Evolutionary conservation across 768 basidiomycete genomes (phyloP).

Genomic region (Lactarius trivialis): DNA sequence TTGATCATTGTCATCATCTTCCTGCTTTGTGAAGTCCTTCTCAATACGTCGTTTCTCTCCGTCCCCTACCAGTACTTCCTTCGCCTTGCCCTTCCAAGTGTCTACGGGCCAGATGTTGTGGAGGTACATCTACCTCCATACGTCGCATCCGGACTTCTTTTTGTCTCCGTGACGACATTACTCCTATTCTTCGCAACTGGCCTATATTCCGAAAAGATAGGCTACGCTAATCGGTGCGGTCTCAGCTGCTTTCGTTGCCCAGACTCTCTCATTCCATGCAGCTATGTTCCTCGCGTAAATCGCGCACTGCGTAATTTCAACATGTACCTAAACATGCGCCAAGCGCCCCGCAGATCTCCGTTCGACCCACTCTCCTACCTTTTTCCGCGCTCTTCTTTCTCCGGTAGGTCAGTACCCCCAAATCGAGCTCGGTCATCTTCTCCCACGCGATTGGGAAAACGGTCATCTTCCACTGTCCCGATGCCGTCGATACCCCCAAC

Average conservation of each 20-base stretch:
- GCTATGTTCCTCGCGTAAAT: slow-evolving; percentile 96
- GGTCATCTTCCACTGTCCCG: slow-evolving; percentile 39
- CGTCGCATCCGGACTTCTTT: slow-evolving; percentile 69
- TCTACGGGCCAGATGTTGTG: slow-evolving; percentile 36
- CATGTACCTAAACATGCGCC: slow-evolving; percentile 93
- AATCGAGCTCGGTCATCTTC: slow-evolving; percentile 37
- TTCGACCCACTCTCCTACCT: slow-evolving; percentile 53
- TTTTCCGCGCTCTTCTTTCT: slow-evolving; percentile 40
- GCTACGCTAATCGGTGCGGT: slow-evolving; percentile 88
- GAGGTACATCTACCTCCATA: slow-evolving; percentile 61
- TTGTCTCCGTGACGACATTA: slow-evolving; percentile 86
- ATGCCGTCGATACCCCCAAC: slow-evolving; percentile 86
- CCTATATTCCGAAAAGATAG: slow-evolving; percentile 94
- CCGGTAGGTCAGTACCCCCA: slow-evolving; percentile 28
- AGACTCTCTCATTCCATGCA: slow-evolving; percentile 30
- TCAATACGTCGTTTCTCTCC: slow-evolving; percentile 60
- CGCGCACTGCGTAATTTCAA: slow-evolving; percentile 87
- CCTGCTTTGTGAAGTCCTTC: slow-evolving; percentile 67
- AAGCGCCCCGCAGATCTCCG: slow-evolving; percentile 59
- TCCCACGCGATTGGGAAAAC: slow-evolving; percentile 30
- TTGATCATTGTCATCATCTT: slow-evolving; percentile 63
- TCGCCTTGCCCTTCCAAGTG: slow-evolving; percentile 44
- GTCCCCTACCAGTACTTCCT: slow-evolving; percentile 55
- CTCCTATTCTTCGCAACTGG: slow-evolving; percentile 94
- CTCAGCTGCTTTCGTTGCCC: not conserved